Evolutionary conservation across 192 early-diverging fungal species (phyloP), one percentile per base, ranked within the genome.

Genomic region (Spizellomyces sp.): DNA sequence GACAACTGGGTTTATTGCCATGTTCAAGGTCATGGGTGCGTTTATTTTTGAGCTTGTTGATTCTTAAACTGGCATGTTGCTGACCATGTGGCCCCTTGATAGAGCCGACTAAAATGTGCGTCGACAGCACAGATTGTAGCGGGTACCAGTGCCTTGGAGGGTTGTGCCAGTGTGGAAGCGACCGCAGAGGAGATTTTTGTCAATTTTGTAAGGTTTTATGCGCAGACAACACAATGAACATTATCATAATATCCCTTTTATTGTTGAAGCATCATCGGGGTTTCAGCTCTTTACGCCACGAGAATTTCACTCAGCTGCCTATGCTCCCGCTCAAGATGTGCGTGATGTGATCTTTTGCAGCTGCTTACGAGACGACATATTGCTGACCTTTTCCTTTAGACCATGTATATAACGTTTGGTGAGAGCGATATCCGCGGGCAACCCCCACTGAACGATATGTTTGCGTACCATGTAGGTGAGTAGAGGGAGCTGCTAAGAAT

Each of bases 1-100:
- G 5, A 15, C 75, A 5, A 10, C 22, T 8, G 79, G 79, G 19
- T 76, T 80, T 50, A 57, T 41, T 7, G 79, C 71, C 12, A 15
- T 66, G 8, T 80, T 77, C 58, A 69, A 62, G 36, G 65, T 74
- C 36, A 41, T 69, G 45, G 61, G 79, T 80, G 45, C 69, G 74
- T 55, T 36, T 3, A 36, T 3, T 36, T 36, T 36, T 36, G 27
- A 36, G 27, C 27, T 36, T 36, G 1, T 36, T 36, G 27, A 36
- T 36, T 36, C 27, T 36, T 3, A 36, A 3, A 36, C n/a, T 36
- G 27, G 27, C 27, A 36, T 36, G 27, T 36, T 36, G 27, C 3
- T 36, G 27, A 36, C 27, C 27, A 3, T 36, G 27, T 36, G 27
- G n/a, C 27, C 27, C 27, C 27, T 36, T 36, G 27, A 36, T 36